Percentiles rank a stretch among this genome's conserved stretches.
These are phyloP conservation scores for Botrytis fabae DNA, from an alignment of 2,329 filamentous ascomycete genomes.

Conservation along the genomic window DNA sequence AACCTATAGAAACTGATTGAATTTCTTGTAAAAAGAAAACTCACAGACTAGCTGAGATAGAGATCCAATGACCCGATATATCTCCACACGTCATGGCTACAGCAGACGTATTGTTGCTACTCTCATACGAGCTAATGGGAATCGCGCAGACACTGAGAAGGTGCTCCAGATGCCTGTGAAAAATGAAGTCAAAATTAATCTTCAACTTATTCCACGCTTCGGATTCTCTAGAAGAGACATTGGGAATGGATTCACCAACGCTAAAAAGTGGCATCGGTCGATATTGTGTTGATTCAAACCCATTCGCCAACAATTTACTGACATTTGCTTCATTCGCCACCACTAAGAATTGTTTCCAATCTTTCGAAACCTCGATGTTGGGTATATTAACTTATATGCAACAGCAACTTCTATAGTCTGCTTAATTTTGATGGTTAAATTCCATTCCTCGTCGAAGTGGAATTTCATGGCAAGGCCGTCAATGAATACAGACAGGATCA, in stretches of 20 bases:
- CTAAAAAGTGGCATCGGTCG: not conserved
- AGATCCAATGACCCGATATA: not conserved
- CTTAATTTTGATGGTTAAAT: not conserved
- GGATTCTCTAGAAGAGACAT: not conserved
- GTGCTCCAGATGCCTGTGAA: not conserved
- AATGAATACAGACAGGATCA: not conserved
- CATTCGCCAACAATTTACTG: accelerated
- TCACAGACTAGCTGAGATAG: not conserved
- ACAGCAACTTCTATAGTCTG: not conserved
- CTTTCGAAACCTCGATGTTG: not conserved
- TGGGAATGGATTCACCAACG: accelerated
- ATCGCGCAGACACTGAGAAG: not conserved
- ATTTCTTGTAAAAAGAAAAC: not conserved
- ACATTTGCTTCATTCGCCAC: not conserved
- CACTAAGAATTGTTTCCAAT: not conserved
- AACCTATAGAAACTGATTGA: accelerated
- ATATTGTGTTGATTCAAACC: not conserved
- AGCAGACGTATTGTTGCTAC: not conserved
- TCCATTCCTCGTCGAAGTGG: not conserved
- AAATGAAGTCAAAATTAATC: not conserved
- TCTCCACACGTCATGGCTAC: not conserved
- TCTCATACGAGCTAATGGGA: not conserved
- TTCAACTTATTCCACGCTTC: not conserved
- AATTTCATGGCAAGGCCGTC: not conserved
- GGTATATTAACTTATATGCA: not conserved